Conservation (phyloP, 805 yeast genomes). For the Debaryomyces hansenii region DNA sequence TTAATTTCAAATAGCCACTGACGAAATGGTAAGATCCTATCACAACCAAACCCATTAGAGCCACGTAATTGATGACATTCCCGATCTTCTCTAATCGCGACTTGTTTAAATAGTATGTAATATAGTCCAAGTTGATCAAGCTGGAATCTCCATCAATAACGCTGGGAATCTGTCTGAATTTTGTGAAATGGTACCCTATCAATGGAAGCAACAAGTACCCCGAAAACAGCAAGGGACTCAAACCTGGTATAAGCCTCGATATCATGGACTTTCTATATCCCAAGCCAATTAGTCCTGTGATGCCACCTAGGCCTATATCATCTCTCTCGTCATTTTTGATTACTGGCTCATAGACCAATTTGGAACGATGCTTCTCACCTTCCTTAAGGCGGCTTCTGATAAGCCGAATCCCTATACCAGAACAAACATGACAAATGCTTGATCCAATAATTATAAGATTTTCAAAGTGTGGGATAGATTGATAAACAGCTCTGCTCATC, state of each 20-base stretch:
- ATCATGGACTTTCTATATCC: constrained; percentile 51
- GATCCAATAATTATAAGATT: constrained; percentile 47
- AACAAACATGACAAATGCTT: constrained; percentile 46
- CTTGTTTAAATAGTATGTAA: constrained; percentile 36
- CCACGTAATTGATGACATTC: constrained; percentile 24
- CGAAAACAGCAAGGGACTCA: constrained; percentile 56
- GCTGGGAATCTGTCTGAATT: constrained; percentile 52
- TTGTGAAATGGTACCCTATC: constrained; percentile 45
- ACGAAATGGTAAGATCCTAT: constrained; percentile 52
- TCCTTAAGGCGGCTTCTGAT: constrained; percentile 25
- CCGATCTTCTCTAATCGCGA: constrained; percentile 18
- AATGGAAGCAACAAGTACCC: constrained; percentile 56
- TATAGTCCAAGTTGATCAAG: constrained; percentile 50
- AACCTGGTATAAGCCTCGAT: constrained; percentile 43
- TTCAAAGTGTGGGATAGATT: constrained; percentile 50
- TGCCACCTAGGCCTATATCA: constrained; percentile 61
- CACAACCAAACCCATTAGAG: constrained; percentile 34
- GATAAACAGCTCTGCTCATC: constrained; percentile 63
- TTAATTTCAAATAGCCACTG: constrained; percentile 52
- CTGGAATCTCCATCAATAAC: constrained; percentile 65
- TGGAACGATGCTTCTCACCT: not conserved
- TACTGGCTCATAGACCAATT: constrained; percentile 12
- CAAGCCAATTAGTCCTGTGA: constrained; percentile 53
- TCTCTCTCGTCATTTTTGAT: constrained; percentile 39
- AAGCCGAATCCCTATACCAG: constrained; percentile 52